These are phyloP conservation scores for Croton laevigatus DNA, from an alignment of 441 rosid genomes.

Conservation along the genomic window DNA sequence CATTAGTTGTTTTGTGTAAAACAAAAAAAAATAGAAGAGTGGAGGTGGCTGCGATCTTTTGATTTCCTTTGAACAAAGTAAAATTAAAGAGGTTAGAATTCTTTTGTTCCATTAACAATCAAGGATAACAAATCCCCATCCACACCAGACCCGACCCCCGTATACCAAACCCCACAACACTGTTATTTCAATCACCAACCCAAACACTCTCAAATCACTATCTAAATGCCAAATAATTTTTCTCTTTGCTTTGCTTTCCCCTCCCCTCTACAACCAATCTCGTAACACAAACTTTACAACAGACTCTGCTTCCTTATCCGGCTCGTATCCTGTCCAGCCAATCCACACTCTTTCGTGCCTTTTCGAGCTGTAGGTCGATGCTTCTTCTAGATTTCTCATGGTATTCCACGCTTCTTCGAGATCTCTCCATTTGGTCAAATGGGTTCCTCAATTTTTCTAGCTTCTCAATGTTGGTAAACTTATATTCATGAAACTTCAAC, in stretches of 20 bases:
- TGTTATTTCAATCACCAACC: constrained; percentile 18
- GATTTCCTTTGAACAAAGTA: constrained; percentile 13
- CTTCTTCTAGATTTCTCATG: constrained; percentile 80
- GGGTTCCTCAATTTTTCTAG: constrained; percentile 57
- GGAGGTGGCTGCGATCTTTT: constrained; percentile 2
- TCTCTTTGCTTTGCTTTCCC: constrained; percentile 1
- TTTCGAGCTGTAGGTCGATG: constrained; percentile 72
- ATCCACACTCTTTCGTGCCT: constrained; percentile 84
- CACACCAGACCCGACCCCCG: neutral
- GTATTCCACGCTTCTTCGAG: constrained; percentile 85
- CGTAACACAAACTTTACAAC: constrained; percentile 19
- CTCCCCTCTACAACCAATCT: constrained; percentile 13
- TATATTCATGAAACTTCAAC: constrained; percentile 66
- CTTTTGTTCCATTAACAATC: constrained; percentile 21
- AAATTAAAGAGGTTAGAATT: constrained; percentile 25
- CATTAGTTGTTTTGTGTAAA: neutral
- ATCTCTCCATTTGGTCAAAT: constrained; percentile 54
- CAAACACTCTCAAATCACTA: constrained; percentile 13
- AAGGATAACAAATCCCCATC: constrained; percentile 11
- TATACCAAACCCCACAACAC: constrained; percentile 12
- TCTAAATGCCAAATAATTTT: constrained; percentile 12
- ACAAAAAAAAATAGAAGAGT: neutral
- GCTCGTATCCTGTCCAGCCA: constrained; percentile 65
- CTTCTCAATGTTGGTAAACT: constrained; percentile 58
- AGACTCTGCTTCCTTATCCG: constrained; percentile 20